Evolutionary conservation across 345 rosid species (phyloP), one percentile per base, ranked within the genome.

Genomic region (Syzygium jambos): DNA sequence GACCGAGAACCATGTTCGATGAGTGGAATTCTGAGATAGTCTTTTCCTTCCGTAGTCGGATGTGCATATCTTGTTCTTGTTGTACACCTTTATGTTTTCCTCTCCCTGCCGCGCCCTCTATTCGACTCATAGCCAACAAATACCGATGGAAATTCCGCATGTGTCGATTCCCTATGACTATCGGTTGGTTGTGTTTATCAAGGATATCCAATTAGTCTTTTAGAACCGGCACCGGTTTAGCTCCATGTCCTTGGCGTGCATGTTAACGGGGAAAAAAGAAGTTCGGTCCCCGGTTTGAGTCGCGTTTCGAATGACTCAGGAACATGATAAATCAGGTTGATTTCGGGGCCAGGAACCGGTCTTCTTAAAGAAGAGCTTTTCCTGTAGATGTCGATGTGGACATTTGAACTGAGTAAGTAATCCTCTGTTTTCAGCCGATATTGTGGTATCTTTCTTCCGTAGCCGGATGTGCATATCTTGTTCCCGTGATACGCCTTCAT

Each of bases 41-140:
- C 29, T 7, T 41, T 63, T 63, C 15, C 77, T 63, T 29, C 77
- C 41, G 11, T 34, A 68, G 22, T 17, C 1, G 23, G 25, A 68
- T 34, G 25, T 9, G 80, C 80, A 17, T 34, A 34, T 34, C 46
- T 30, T 68, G 43, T 68, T 68, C 23, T 68, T 34, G 78, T 34
- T 0, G 6, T 68, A 14, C 46, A 17, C 46, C 78, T 30, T 16
- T 30, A 34, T 34, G 19, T 16, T 63, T 63, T 29, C 17, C 41
- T 63, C 77, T 29, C 41, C 41, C 41, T 15, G 41, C 77, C 2
- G 3, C 9, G 43, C 43, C 16, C 41, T 30, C 78, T 30, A 1
- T 0, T 65, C 1, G 22, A 65, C 78, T 65, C 78, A 15, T 65
- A 0, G 0, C 78, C 1, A 17, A 68, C 78, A 2, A 19, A 1